Evolutionary conservation across 2,329 filamentous ascomycete species (phyloP).

Genomic region (Claviceps sp.): DNA sequence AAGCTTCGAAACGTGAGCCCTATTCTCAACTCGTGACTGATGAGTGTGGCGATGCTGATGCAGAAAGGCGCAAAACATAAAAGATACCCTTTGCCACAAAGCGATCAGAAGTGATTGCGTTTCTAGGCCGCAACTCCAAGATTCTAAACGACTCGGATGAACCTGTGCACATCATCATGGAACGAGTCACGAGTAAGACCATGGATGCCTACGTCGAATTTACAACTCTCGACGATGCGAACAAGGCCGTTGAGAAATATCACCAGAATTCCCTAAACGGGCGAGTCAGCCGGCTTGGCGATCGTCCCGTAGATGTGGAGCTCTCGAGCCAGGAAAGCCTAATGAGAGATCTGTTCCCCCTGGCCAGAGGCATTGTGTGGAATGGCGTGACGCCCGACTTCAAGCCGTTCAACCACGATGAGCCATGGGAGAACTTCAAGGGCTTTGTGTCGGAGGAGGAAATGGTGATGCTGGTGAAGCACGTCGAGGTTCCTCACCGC

Average conservation of each 20-base stretch:
- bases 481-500: constrained; percentile 47
- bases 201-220: constrained; percentile 50
- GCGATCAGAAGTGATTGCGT: constrained; percentile 41
- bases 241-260: constrained; percentile 36
- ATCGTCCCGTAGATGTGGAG: constrained; percentile 42
- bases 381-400: constrained; percentile 29
- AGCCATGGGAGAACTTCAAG: constrained; percentile 41
- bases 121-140: constrained; percentile 43
- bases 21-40: no score
- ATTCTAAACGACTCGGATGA: constrained; percentile 41
- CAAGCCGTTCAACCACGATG: constrained; percentile 18
- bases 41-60: background rate
- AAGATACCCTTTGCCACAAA: constrained; percentile 44
- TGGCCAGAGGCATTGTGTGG: constrained; percentile 43
- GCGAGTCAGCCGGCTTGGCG: constrained; percentile 37
- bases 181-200: constrained; percentile 47
- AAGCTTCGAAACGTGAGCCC: constrained; percentile 36
- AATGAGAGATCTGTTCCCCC: constrained; percentile 50
- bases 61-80: background rate
- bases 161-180: constrained; percentile 51
- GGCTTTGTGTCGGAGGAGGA: constrained; percentile 50
- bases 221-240: constrained; percentile 35
- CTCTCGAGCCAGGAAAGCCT: constrained; percentile 41
- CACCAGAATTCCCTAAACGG: constrained; percentile 24
- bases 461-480: constrained; percentile 49